Evolutionary conservation across 2,329 filamentous ascomycete genomes (phyloP), one percentile per base, ranked within the genome.

Genomic region (Fusarium foetens): DNA sequence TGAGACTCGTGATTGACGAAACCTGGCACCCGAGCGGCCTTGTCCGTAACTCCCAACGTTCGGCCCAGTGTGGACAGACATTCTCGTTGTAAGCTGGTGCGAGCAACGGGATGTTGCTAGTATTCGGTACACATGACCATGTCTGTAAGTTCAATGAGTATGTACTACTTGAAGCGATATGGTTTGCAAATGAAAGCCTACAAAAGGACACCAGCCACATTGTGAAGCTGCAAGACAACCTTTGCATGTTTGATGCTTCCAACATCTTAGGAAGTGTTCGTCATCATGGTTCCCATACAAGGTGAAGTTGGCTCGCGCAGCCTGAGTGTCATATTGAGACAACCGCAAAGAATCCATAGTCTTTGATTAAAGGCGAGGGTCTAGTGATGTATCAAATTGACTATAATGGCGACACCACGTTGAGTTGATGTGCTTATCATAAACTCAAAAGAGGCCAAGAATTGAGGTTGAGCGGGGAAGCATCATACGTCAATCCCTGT

Each of bases 141-240:
- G 86, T 86, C 86, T 88, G 62, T 42, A 63, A 66, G 53, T 36
- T 36, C 38, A 31, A 53, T 77, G 33, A 71, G 67, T 49, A 19
- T 17, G 31, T 29, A 29, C 35, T 38, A 38, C 13, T 41, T 42
- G 13, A 19, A 19, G 14, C 23, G 39, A 17, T 33, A 12, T 27
- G 33, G 25, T 31, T 13, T 16, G 23, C 35, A 35, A 29, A 23
- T 42, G 16, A 53, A 45, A 42, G 45, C 25, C 84, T 80, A 88
- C 86, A 75, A 84, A 86, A 23, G 86, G 86, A 77, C 86, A 88
- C 86, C 86, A 88, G 66, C 84, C 85, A 71, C 86, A 88, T 54
- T 81, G 78, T 8, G 81, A 69, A 25, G 81, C 71, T 41, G 71
- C 70, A 13, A 89, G 79, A 76, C 88, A 90, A 14, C 78, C 75